Evolutionary conservation across 176 grass and related monocot genomes (phyloP).

Genomic region (Avena atlantica): DNA sequence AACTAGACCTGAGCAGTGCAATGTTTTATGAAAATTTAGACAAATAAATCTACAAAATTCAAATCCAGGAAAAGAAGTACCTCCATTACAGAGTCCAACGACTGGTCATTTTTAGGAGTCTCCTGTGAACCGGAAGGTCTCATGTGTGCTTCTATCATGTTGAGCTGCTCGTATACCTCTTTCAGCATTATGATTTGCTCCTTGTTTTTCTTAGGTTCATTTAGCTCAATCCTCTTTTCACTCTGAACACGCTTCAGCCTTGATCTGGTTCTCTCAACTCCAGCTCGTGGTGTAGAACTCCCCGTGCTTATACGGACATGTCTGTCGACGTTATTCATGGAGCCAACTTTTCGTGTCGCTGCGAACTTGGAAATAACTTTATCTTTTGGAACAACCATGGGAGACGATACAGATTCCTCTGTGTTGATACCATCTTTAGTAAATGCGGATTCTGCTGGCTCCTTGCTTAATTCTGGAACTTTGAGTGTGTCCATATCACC

Average conservation of each 20-base stretch:
- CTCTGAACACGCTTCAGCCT: conserved; percentile 68
- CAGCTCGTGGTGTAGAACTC: conserved; percentile 48
- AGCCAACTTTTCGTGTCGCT: conserved; percentile 47
- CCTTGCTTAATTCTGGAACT: conserved; percentile 46
- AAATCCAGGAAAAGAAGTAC: conserved; percentile 53
- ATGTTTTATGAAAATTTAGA: not conserved
- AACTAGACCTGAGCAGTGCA: not conserved
- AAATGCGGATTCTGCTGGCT: conserved; percentile 16
- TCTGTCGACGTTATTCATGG: conserved; percentile 51
- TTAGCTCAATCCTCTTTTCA: conserved; percentile 60
- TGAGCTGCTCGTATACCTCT: conserved; percentile 77
- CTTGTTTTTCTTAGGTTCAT: conserved; percentile 41
- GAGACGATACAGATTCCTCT: conserved; percentile 43
- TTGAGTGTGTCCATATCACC: conserved; percentile 38
- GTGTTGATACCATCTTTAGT: conserved; percentile 27
- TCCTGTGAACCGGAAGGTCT: conserved; percentile 48
- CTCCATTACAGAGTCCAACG: conserved; percentile 75
- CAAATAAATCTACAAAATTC: not conserved
- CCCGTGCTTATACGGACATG: conserved; percentile 25
- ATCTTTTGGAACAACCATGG: conserved; percentile 19
- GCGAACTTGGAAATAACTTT: conserved; percentile 42
- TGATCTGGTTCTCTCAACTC: conserved; percentile 62
- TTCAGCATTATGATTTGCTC: conserved; percentile 80
- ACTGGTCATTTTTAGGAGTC: conserved; percentile 51
- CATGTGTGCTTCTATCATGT: conserved; percentile 70